Conservation (phyloP, 805 yeast genomes). For the Saccharomycopsis sp. region DNA sequence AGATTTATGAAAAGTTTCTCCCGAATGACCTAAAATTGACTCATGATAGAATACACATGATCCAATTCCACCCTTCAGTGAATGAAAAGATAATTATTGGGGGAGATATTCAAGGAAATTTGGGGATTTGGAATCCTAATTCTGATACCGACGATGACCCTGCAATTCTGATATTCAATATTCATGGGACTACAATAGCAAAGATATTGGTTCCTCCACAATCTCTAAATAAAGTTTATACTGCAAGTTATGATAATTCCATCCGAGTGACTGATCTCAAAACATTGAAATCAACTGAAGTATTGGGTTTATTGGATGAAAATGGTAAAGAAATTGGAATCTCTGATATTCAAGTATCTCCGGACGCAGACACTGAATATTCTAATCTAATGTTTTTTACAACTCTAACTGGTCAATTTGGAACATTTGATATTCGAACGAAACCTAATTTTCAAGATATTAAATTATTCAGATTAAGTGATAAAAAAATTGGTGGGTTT, state of each 20-base stretch:
- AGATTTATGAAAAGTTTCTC: constrained; percentile 48
- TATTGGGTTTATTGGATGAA: constrained; percentile 49
- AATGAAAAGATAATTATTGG: constrained; percentile 62
- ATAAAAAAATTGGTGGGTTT: constrained; percentile 90
- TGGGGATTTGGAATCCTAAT: constrained; percentile 81
- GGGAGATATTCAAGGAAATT: constrained; percentile 82
- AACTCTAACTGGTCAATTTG: constrained; percentile 75
- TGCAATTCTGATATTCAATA: constrained; percentile 55
- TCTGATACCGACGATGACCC: constrained; percentile 32
- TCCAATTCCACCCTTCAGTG: constrained; percentile 69
- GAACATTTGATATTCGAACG: constrained; percentile 61
- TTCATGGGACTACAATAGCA: constrained; percentile 72
- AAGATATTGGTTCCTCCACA: constrained; percentile 48
- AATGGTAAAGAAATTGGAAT: constrained; percentile 56
- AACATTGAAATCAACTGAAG: constrained; percentile 51
- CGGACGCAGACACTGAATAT: constrained; percentile 27
- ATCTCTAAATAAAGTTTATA: constrained; percentile 48
- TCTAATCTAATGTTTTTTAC: constrained; percentile 60
- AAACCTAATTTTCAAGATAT: constrained; percentile 29
- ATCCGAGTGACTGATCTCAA: constrained; percentile 65
- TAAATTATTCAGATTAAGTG: constrained; percentile 57
- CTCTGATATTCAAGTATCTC: constrained; percentile 49
- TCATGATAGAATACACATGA: constrained; percentile 61
- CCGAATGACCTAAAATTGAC: constrained; percentile 69
- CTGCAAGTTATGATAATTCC: constrained; percentile 85